phyloP scores from a whole-genome alignment of 257 asterid species.

The Linaria vulgaris region DNA sequence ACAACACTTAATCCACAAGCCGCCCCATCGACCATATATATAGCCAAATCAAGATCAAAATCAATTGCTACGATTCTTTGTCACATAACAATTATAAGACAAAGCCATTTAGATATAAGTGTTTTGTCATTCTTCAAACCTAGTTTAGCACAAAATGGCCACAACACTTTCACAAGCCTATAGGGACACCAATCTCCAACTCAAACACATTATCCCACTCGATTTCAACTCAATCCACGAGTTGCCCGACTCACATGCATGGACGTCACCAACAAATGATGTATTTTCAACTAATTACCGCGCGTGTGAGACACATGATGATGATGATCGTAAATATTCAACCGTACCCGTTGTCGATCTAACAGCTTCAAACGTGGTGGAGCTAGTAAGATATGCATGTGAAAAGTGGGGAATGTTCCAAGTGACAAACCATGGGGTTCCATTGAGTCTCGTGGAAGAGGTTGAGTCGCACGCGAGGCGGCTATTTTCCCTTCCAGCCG shows the following conservation, averaged over 20 bases:
- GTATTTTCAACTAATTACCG: not conserved
- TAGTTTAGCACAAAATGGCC: conserved; percentile 30
- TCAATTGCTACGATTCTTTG: not conserved
- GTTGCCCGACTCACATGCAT: conserved; percentile 65
- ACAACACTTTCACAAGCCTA: conserved; percentile 59
- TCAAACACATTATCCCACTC: conserved; percentile 53
- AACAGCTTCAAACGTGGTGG: conserved; percentile 41
- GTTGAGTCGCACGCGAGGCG: conserved; percentile 49
- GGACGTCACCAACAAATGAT: conserved; percentile 36
- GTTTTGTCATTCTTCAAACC: conserved; percentile 18
- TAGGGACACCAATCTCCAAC: conserved; percentile 40
- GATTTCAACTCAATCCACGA: conserved; percentile 47
- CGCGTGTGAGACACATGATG: not conserved
- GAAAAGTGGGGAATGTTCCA: conserved; percentile 61
- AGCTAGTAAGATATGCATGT: conserved; percentile 56
- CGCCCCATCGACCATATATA: conserved; percentile 42
- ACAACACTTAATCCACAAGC: conserved; percentile 42
- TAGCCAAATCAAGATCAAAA: conserved; percentile 16
- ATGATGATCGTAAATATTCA: not conserved
- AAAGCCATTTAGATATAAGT: not conserved
- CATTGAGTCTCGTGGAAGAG: conserved; percentile 34
- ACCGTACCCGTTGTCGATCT: conserved; percentile 50
- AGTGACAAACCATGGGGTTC: conserved; percentile 54
- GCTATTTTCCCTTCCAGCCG: conserved; percentile 52
- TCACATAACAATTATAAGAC: not conserved